A percentile compares a stretch with the other conserved stretches of the same genome.
These are phyloP conservation scores for Aureococcus anophagefferens DNA, from an alignment of 108 stramenopile genomes.

Conservation along the genomic window DNA sequence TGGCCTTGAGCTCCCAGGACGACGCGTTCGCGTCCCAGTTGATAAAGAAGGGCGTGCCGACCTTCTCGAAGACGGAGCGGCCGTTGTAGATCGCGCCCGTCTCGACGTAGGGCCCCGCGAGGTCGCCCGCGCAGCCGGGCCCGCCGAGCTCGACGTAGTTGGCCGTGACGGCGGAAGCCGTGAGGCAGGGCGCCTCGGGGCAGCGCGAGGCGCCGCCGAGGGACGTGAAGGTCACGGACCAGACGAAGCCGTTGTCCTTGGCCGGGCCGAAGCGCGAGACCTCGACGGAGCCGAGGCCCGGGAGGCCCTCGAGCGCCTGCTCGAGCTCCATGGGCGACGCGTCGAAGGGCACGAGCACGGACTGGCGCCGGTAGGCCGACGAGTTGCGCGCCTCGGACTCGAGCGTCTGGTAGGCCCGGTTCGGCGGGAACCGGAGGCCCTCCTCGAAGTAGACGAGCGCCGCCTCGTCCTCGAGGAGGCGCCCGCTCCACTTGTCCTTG, in stretches of 20 bases:
- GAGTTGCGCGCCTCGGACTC: neutral
- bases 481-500: constrained; percentile 14
- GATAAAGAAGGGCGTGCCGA: neutral
- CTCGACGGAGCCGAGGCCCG: constrained; percentile 46
- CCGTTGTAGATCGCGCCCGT: neutral
- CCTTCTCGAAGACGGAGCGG: neutral
- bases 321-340: constrained; percentile 54
- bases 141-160: neutral
- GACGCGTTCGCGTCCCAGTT: neutral
- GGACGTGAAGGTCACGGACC: constrained; percentile 56
- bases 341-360: constrained; percentile 32
- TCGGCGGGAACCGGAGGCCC: neutral
- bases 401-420: no score
- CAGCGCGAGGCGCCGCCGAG: constrained; percentile 2
- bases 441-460: neutral
- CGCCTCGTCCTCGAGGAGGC: neutral
- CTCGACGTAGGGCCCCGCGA: constrained; percentile 3
- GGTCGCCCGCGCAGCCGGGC: neutral
- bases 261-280: constrained; percentile 48
- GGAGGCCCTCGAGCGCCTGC: constrained; percentile 39
- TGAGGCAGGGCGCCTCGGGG: constrained; percentile 3
- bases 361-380: constrained; percentile 5
- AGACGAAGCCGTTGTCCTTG: constrained; percentile 47
- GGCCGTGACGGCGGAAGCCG: neutral
- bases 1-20: neutral